A percentile compares a stretch with the other conserved stretches of the same genome.
Conservation (phyloP, 805 yeast genomes). For the Lipomyces japonicus region DNA sequence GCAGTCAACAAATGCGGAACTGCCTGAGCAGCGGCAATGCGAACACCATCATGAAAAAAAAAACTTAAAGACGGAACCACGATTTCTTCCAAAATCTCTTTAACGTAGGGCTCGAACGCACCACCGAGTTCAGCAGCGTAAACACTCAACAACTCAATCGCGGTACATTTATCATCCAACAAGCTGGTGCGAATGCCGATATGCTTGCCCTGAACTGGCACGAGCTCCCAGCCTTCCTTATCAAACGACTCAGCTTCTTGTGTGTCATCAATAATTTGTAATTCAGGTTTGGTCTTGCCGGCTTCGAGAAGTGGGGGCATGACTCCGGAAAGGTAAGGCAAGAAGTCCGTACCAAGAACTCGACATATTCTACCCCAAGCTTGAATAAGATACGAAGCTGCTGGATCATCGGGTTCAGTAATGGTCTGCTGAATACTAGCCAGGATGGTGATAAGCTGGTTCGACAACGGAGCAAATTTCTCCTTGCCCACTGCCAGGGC, state of each 20-base stretch:
- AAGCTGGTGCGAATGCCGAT: constrained; percentile 92
- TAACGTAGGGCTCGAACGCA: constrained; percentile 77
- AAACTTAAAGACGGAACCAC: constrained; percentile 86
- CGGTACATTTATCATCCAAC: constrained; percentile 90
- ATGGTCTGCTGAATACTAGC: constrained; percentile 60
- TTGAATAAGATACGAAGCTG: constrained; percentile 79
- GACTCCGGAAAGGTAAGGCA: constrained; percentile 77
- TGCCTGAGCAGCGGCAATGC: constrained; percentile 83
- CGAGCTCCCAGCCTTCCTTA: constrained; percentile 91
- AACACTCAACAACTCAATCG: constrained; percentile 79
- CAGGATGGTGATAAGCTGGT: constrained; percentile 67
- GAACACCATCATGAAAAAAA: constrained; percentile 89
- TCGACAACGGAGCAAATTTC: constrained; percentile 71
- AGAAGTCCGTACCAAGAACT: constrained; percentile 76
- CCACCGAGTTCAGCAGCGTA: constrained; percentile 83
- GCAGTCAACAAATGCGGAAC: constrained; percentile 73
- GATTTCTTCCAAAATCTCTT: constrained; percentile 70
- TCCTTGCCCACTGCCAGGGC: constrained; percentile 94
- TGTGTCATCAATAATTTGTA: constrained; percentile 80
- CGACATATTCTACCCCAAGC: constrained; percentile 95
- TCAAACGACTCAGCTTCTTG: constrained; percentile 77
- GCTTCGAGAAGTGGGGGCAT: constrained; percentile 83
- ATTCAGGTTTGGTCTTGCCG: constrained; percentile 87
- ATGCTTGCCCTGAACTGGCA: constrained; percentile 84
- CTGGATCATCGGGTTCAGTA: constrained; percentile 75